Base-by-base conservation (phyloP, 495 filamentous ascomycete genomes). In the Neurospora tetrasperma region DNA sequence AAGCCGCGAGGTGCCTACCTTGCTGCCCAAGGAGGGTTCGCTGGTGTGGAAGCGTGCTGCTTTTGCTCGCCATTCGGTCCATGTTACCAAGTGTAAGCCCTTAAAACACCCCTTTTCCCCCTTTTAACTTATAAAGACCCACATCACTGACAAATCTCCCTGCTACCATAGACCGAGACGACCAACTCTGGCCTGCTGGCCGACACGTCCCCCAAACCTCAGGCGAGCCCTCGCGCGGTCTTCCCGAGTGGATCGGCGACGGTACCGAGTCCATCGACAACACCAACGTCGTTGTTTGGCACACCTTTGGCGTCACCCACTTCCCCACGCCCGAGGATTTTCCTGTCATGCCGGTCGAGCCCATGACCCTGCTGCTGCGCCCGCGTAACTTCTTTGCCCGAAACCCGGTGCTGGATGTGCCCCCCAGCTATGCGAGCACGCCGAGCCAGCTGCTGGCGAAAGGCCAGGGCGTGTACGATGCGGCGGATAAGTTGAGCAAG, bases 311-410 rank as follows among this genome's bases (percentile, higher is more conserved):
- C 40, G 84, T 97, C 6, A 94, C 91, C 9, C 95, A 98, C 80
- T 97, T 97, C 86, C 94, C 95, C 0, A 82, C 93, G 1, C 94
- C 94, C 0, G 95, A 98, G 78, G 95, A 98, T 79, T 98, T 92
- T 83, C 95, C 95, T 41, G 86, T 98, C 76, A 98, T 98, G 95
- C 95, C 94, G 2, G 92, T 91, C 0, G 80, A 81, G 84, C 92
- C 92, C 0, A 94, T 97, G 89, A 93, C 90, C 8, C 79, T 97
- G 76, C 84, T 97, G 35, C 84, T 98, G 62, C 84, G 94, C 62
- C 95, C 95, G 5, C 85, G 94, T 23, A 89, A 97, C 83, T 98
- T 97, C 86, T 97, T 97, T 81, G 81, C 86, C 23, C 86, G 88
- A 66, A 98, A 97, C 78, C 94, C 95, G 12, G 93, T 89, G 8